Conservation (phyloP, 768 basidiomycete species). For the Auriculariales sp. region DNA sequence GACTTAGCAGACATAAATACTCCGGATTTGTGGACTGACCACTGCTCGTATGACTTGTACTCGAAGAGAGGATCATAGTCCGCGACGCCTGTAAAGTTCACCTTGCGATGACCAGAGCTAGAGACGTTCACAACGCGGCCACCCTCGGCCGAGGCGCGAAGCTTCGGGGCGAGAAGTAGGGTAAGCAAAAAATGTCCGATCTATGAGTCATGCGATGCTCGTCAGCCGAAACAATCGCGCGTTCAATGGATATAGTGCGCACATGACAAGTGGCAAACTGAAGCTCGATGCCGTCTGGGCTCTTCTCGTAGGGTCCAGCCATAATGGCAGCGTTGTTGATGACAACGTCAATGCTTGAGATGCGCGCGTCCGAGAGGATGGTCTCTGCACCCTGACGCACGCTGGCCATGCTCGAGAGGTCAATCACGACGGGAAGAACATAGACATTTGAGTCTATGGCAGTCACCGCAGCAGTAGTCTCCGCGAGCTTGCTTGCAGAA, state of each 20-base stretch:
- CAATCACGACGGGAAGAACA: not conserved
- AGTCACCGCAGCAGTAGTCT: not conserved
- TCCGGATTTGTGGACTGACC: no score
- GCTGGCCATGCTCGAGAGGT: not conserved
- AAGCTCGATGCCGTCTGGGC: not conserved
- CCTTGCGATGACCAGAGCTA: not conserved
- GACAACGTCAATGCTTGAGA: constrained; percentile 3
- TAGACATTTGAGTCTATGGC: not conserved
- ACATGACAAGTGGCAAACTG: not conserved
- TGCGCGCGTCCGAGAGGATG: not conserved
- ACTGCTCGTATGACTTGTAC: no score
- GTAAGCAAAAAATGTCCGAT: not conserved
- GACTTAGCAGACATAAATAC: no score
- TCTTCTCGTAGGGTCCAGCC: not conserved
- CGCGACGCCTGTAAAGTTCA: no score
- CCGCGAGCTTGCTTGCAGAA: not conserved
- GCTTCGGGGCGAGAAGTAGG: not conserved
- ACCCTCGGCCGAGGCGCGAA: not conserved
- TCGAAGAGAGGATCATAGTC: no score
- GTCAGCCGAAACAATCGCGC: no score
- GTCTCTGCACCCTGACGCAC: not conserved
- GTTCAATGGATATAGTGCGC: no score
- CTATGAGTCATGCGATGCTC: no score
- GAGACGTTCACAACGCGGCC: not conserved
- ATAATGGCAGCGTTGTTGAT: constrained; percentile 3